A percentile compares a stretch with the other conserved stretches of the same genome.
Conservation (phyloP, 306 rosid species). For the Hippophae rhamnoides region DNA sequence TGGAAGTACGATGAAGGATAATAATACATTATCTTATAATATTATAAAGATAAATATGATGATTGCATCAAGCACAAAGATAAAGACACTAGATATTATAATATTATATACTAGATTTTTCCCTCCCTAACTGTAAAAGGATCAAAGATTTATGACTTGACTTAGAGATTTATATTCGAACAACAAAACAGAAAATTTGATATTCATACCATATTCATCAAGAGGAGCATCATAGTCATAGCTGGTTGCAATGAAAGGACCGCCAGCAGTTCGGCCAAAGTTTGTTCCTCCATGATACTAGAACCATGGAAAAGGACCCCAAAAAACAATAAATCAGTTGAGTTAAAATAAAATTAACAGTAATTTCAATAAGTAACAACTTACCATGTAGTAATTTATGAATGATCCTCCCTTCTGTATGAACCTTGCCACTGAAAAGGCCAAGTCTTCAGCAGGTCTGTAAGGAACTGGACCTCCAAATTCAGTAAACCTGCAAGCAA, state of each 20-base stretch:
- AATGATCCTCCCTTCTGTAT: conserved; percentile 92
- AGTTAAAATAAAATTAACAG: background rate
- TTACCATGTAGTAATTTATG: conserved; percentile 90
- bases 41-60: background rate
- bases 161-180: conserved; percentile 7
- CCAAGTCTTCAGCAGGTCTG: conserved; percentile 91
- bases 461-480: conserved; percentile 93
- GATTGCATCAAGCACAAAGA: background rate
- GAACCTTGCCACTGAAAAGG: conserved; percentile 88
- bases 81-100: background rate
- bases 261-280: conserved; percentile 98
- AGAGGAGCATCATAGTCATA: conserved; percentile 97
- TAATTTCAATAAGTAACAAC: conserved; percentile 15
- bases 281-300: conserved; percentile 98
- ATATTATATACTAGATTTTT: background rate
- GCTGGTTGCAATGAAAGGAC: conserved; percentile 93
- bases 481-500: conserved; percentile 63
- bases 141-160: background rate
- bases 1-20: too few species aligned
- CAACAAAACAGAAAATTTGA: background rate
- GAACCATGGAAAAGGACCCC: conserved; percentile 16
- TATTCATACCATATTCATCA: conserved; percentile 78
- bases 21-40: too few species aligned
- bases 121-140: background rate
- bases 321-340: conserved; percentile 14